phyloP scores from a whole-genome alignment of 495 filamentous ascomycete species.

The Alectoria sarmentosa region DNA sequence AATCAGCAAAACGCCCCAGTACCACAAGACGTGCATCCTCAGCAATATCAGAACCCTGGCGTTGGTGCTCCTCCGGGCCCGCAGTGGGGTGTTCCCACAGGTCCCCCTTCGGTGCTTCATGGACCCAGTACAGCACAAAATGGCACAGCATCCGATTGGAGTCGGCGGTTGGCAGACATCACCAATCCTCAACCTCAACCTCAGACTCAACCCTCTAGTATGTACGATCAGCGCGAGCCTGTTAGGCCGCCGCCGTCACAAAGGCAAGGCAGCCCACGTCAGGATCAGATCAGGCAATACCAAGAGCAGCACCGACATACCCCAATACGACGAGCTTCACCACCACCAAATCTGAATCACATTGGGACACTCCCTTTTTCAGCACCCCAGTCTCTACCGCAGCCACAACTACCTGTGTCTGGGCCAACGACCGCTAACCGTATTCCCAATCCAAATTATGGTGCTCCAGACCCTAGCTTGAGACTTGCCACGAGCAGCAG shows the following conservation, averaged over 20 bases:
- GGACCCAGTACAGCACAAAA: slow-evolving; percentile 55
- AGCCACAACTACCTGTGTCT: slow-evolving; percentile 49
- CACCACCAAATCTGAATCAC: slow-evolving; percentile 55
- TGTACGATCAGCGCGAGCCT: slow-evolving; percentile 69
- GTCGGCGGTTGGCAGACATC: slow-evolving; percentile 67
- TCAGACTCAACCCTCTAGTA: slow-evolving; percentile 49
- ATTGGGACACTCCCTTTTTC: slow-evolving; percentile 56
- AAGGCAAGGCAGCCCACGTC: slow-evolving; percentile 60
- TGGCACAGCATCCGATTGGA: slow-evolving; percentile 67
- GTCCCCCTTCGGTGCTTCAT: slow-evolving; percentile 56
- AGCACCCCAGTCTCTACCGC: slow-evolving; percentile 51
- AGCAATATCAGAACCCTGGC: slow-evolving; percentile 70
- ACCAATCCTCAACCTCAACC: slow-evolving; percentile 47
- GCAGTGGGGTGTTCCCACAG: slow-evolving; percentile 60
- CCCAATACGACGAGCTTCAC: slow-evolving; percentile 45
- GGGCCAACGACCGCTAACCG: slow-evolving; percentile 48
- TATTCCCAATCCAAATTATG: slow-evolving; percentile 66
- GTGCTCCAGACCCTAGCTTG: slow-evolving; percentile 43
- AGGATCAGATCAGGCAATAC: slow-evolving; percentile 65
- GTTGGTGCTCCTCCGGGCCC: slow-evolving; percentile 68
- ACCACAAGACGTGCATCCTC: slow-evolving; percentile 80
- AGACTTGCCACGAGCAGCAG: slow-evolving; percentile 52
- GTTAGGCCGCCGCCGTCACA: slow-evolving; percentile 57
- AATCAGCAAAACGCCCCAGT: slow-evolving; percentile 62
- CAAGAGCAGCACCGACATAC: slow-evolving; percentile 61